Conservation (phyloP, 352 stramenopile genomes). For the Halophytophthora batemanensis region DNA sequence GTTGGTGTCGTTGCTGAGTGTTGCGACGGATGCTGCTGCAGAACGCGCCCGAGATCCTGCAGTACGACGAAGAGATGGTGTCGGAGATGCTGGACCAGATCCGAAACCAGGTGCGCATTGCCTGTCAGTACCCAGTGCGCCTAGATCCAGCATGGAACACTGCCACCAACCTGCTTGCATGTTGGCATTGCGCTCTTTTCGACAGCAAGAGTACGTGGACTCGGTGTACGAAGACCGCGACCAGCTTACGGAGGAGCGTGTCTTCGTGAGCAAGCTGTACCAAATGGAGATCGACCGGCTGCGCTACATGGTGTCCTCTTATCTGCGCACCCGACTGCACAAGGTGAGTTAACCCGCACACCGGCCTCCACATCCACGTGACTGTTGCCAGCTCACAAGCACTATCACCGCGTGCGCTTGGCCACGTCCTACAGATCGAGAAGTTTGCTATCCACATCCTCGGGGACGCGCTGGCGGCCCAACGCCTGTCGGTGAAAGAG, state of each 20-base stretch:
- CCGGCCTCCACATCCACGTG: too few relatives aligned
- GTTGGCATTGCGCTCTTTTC: background rate
- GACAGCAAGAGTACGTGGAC: conserved; percentile 83
- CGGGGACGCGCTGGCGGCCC: conserved; percentile 30
- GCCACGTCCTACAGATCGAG: conserved; percentile 83
- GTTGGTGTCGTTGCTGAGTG: background rate
- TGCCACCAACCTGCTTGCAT: background rate
- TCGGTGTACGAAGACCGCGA: conserved; percentile 65
- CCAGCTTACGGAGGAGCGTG: conserved; percentile 67
- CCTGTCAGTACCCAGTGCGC: background rate
- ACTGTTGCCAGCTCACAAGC: too few relatives aligned
- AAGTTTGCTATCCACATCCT: conserved; percentile 69
- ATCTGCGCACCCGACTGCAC: conserved; percentile 67
- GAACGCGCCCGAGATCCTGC: conserved; percentile 77
- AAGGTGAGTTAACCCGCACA: conserved; percentile 35
- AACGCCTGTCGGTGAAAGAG: conserved; percentile 72
- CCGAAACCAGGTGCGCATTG: conserved; percentile 56
- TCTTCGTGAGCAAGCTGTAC: conserved; percentile 85
- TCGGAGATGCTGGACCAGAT: conserved; percentile 83
- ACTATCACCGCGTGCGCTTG: too few relatives aligned
- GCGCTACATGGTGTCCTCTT: conserved; percentile 81
- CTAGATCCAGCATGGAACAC: background rate
- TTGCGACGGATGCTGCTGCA: conserved; percentile 16
- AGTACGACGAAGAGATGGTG: conserved; percentile 77
- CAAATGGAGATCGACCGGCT: conserved; percentile 89